Evolutionary conservation across 1,284 basidiomycete genomes (phyloP), one percentile per base, ranked within the genome.

Genomic region (Dichomitus squalens): DNA sequence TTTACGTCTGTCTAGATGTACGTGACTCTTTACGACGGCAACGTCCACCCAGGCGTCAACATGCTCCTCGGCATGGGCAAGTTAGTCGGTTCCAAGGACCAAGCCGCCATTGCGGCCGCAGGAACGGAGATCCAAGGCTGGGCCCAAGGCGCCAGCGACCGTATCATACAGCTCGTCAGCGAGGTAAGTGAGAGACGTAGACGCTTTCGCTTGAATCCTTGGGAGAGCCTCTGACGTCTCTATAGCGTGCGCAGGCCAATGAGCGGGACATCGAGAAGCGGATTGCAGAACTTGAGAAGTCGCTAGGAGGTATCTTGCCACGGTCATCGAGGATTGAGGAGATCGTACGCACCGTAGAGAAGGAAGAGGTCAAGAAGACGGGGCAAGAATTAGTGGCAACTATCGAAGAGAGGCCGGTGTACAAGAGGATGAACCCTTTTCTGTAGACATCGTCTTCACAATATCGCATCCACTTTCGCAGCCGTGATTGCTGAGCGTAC

Each of bases 51-150:
- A 1, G 57, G 57, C 29, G 57, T 58, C 34, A 58, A 58, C 52
- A 58, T 58, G 57, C 52, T 58, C 16, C 57, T 58, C 48, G 52
- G 48, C 7, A 58, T 58, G 57, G 57, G 57, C 18, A 46, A 33
- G 27, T 48, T 58, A 21, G 52, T 58, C 14, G 57, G 57, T 4
- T 58, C 57, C 21, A 29, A 53, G 11, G 48, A 58, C 43, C 21
- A 39, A 18, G n/a, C 23, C 11, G 57, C 48, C 14, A 40, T 58
- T 16, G 40, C 52, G 4, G 48, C 33, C 12, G 57, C 52, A 2
- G 52, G 57, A 1, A 25, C 39, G 3, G 48, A 53, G 35, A 49
- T 58, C 33, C 52, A 58, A 23, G 35, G 27, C 27, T 58, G 57
- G 57, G 57, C 57, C 14, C 34, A 53, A 35, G 52, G 14, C n/a